Base-by-base conservation (phyloP, 768 basidiomycete genomes). In the Tricholoma matsutake region DNA sequence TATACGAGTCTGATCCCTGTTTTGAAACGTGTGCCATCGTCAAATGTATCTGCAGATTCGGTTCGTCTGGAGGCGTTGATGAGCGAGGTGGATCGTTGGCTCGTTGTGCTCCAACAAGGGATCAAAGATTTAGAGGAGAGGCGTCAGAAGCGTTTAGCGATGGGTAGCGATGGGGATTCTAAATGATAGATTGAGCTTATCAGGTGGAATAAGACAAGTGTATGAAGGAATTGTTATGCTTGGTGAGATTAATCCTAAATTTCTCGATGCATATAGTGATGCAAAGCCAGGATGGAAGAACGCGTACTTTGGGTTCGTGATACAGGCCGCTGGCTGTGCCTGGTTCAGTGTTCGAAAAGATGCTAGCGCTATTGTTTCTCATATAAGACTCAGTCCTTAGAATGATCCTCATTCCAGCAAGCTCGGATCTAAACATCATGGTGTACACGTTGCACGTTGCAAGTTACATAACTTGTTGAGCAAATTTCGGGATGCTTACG, bases 91-190 rank as follows among this genome's bases (percentile, higher is more conserved):
- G 56, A 57, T 31, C n/a, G 25, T 7, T 57, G 56, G 56, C 56
- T 57, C 11, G 28, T 18, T 31, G 9, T 14, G 6, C 29, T 47
- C 8, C 56, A 57, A 7, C n/a, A 20, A n/a, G 56, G 25, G 20
- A 57, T 57, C 32, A 31, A 7, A 6, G 56, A 57, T 29, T 34
- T 57, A 43, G 56, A 57, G 43, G 56, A 57, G n/a, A 43, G 56
- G 25, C 56, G 34, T 31, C 20, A 39, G 35, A 47, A 9, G 14
- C 47, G 32, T 20, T 7, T 47, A 18, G 28, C 8, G 9, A 18
- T 7, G 16, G 51, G 16, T 31, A 31, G 13, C 3, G 16, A n/a
- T 22, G 31, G 25, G 28, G 49, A 45, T 22, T 3, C 7, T 11
- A 5, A 51, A 18, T 3, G 29, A 53, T 6, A 31, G 47, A 28